These are phyloP conservation scores for Trematosphaeria pertusa DNA, from an alignment of 2,329 filamentous ascomycete species.

Conservation along the genomic window DNA sequence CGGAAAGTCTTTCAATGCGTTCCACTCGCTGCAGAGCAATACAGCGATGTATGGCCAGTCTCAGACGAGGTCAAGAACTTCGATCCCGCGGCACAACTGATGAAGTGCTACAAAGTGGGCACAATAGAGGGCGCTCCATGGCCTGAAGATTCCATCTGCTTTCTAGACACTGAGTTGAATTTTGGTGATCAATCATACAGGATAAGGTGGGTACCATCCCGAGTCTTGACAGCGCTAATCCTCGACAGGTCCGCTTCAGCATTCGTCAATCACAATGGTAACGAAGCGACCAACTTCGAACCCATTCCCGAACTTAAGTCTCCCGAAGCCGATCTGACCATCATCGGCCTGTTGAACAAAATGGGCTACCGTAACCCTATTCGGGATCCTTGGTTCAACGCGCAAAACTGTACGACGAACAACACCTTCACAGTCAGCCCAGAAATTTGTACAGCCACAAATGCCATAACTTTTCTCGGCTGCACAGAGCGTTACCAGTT, in stretches of 20 bases:
- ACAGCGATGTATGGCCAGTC: conserved; percentile 10
- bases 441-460: conserved; percentile 1
- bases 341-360: conserved; percentile 11
- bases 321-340: conserved; percentile 7
- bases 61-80: neutral
- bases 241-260: neutral
- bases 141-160: neutral
- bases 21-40: conserved; percentile 13
- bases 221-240: too few relatives aligned
- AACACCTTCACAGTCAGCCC: neutral
- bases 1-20: conserved; percentile 15
- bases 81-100: neutral
- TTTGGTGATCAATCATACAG: too few relatives aligned
- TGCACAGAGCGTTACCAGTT: conserved; percentile 19
- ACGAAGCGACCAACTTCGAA: conserved; percentile 1
- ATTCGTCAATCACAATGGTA: conserved; percentile 6
- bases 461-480: conserved; percentile 14
- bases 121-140: neutral
- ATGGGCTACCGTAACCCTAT: conserved; percentile 10
- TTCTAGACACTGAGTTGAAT: too few relatives aligned
- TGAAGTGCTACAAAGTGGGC: conserved; percentile 12
- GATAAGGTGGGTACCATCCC: too few relatives aligned
- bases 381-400: conserved; percentile 15
- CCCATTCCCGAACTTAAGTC: conserved; percentile 12
- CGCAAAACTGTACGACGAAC: neutral